A percentile compares a stretch with the other conserved stretches of the same genome.
Conservation (phyloP, 108 stramenopile genomes). For the Epipyxis sp. region DNA sequence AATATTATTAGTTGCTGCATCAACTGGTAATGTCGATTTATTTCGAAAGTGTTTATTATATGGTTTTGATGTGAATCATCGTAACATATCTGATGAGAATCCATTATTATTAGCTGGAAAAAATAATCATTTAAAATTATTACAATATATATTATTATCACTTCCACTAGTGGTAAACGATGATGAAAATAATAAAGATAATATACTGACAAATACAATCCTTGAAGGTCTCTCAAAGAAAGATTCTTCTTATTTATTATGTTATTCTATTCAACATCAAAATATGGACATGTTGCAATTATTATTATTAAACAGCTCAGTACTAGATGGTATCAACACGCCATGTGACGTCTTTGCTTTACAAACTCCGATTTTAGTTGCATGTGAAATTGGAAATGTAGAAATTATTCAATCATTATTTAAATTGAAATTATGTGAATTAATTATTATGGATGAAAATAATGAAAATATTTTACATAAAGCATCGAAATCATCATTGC, state of each 20-base stretch:
- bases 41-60: constrained; percentile 4
- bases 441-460: background rate
- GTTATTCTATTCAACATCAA: background rate
- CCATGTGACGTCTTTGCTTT: background rate
- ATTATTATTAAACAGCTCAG: background rate
- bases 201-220: background rate
- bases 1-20: background rate
- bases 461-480: constrained; percentile 11
- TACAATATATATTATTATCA: background rate
- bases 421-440: background rate
- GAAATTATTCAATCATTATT: background rate
- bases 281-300: background rate
- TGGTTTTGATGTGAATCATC: constrained; percentile 28
- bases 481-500: background rate
- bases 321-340: background rate
- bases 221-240: background rate
- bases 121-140: background rate
- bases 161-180: background rate
- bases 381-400: constrained; percentile 3
- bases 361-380: background rate
- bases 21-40: background rate
- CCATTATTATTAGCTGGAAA: background rate
- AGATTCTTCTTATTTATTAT: background rate
- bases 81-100: background rate
- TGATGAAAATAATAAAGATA: background rate